Conservation (phyloP, 345 rosid species). For the Moringa oleifera region DNA sequence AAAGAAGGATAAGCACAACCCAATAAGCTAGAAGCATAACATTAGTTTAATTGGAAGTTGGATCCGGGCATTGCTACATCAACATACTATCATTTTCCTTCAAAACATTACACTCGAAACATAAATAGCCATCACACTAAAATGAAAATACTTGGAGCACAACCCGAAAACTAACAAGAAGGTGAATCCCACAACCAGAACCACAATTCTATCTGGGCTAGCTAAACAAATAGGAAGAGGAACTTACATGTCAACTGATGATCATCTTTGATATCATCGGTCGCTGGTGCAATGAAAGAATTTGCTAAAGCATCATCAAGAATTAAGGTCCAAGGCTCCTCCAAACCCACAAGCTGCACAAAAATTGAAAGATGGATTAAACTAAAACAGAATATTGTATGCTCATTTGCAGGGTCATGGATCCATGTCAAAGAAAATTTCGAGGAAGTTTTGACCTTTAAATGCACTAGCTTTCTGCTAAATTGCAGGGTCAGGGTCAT, state of each 20-base stretch:
- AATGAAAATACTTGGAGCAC: background rate
- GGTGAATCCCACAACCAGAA: background rate
- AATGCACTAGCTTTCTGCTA: no score
- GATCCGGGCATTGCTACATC: background rate
- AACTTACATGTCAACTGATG: slow-evolving; percentile 76
- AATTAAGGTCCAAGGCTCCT: slow-evolving; percentile 71
- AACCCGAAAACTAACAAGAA: background rate
- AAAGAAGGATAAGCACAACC: no score
- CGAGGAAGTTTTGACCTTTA: no score
- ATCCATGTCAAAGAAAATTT: background rate
- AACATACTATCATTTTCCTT: background rate
- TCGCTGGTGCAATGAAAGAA: slow-evolving; percentile 75
- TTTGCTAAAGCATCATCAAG: slow-evolving; percentile 90
- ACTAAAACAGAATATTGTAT: background rate
- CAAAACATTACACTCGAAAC: no score
- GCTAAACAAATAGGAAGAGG: slow-evolving; percentile 6
- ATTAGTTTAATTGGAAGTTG: background rate
- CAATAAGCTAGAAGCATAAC: background rate
- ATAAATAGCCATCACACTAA: background rate
- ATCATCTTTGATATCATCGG: slow-evolving; percentile 83
- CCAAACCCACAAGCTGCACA: slow-evolving; percentile 61
- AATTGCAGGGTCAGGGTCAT: no score
- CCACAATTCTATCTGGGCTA: no score
- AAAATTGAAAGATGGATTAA: background rate
- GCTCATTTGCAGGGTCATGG: background rate